Evolutionary conservation across 805 yeast species (phyloP).

Genomic region (Candida fluviatilis): DNA sequence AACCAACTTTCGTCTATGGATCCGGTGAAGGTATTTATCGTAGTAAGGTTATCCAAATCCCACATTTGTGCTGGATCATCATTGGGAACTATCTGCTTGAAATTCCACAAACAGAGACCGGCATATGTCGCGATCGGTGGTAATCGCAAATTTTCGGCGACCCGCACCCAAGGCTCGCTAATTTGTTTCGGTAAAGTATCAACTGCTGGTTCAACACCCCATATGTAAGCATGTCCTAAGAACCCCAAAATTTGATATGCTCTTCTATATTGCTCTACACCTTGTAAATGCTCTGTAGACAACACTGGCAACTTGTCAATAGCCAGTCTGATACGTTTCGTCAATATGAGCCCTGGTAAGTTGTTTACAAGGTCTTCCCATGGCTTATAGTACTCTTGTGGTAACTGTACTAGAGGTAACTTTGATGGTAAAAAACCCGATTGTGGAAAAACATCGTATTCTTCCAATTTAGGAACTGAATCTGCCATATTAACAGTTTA

Average conservation of each 20-base stretch:
- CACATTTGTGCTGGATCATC: slow-evolving; percentile 26
- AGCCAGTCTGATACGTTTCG: slow-evolving; percentile 54
- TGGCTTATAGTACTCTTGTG: slow-evolving; percentile 58
- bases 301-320: slow-evolving; percentile 66
- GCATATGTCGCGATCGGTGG: slow-evolving; percentile 91
- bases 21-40: slow-evolving; percentile 84
- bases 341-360: slow-evolving; percentile 69
- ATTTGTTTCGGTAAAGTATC: slow-evolving; percentile 63
- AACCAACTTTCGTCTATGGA: slow-evolving; percentile 92
- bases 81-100: slow-evolving; percentile 53
- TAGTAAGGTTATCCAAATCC: slow-evolving; percentile 67
- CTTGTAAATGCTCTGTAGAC: slow-evolving; percentile 39
- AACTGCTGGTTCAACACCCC: slow-evolving; percentile 68
- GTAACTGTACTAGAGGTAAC: slow-evolving; percentile 57
- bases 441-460: slow-evolving; percentile 64
- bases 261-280: slow-evolving; percentile 59
- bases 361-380: slow-evolving; percentile 73
- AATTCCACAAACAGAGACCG: slow-evolving; percentile 86
- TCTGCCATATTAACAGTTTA: slow-evolving; percentile 1
- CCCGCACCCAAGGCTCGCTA: slow-evolving; percentile 64
- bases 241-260: slow-evolving; percentile 81
- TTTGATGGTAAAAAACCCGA: slow-evolving; percentile 79
- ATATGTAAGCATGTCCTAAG: slow-evolving; percentile 82
- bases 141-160: slow-evolving; percentile 57
- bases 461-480: slow-evolving; percentile 34